Percentiles rank a stretch among this genome's conserved stretches.
Conservation (phyloP, 2,329 filamentous ascomycete genomes). For the Bisporella sp. region DNA sequence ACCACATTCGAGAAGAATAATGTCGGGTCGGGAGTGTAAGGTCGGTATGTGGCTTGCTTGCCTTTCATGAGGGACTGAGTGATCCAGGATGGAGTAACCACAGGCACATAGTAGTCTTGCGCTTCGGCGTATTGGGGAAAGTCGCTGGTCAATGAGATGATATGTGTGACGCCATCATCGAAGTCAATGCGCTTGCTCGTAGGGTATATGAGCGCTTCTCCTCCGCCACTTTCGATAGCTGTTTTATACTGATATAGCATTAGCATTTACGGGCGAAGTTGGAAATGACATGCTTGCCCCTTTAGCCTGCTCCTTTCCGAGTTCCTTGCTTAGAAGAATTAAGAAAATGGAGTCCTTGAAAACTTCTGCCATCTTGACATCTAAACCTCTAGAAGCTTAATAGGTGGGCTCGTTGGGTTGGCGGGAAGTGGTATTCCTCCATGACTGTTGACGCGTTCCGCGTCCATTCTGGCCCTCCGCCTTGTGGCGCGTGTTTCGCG, state of each 20-base stretch:
- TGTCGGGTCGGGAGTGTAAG: constrained; percentile 83
- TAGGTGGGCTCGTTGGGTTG: too few relatives aligned
- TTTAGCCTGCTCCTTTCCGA: constrained; percentile 1
- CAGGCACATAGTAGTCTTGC: constrained; percentile 66
- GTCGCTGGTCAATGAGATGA: constrained; percentile 74
- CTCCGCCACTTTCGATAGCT: constrained; percentile 2
- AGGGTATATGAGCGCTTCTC: constrained; percentile 31
- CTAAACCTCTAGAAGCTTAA: too few relatives aligned
- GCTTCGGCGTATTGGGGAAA: constrained; percentile 81
- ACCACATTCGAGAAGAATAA: constrained; percentile 85
- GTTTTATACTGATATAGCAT: background rate
- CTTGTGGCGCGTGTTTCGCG: too few relatives aligned
- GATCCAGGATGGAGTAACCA: constrained; percentile 80
- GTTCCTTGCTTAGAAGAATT: constrained; percentile 19
- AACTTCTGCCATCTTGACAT: too few relatives aligned
- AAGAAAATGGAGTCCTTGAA: constrained; percentile 23
- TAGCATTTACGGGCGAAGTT: background rate
- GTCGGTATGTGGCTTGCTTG: constrained; percentile 70
- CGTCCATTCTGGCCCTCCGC: too few relatives aligned
- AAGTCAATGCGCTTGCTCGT: constrained; percentile 32
- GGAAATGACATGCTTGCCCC: too few relatives aligned
- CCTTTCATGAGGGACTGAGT: constrained; percentile 59
- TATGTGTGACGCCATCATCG: constrained; percentile 47
- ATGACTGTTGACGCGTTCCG: too few relatives aligned
- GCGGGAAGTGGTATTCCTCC: too few relatives aligned